These are phyloP conservation scores for Boletus sp. DNA, from an alignment of 1,284 basidiomycete genomes.

Conservation along the genomic window DNA sequence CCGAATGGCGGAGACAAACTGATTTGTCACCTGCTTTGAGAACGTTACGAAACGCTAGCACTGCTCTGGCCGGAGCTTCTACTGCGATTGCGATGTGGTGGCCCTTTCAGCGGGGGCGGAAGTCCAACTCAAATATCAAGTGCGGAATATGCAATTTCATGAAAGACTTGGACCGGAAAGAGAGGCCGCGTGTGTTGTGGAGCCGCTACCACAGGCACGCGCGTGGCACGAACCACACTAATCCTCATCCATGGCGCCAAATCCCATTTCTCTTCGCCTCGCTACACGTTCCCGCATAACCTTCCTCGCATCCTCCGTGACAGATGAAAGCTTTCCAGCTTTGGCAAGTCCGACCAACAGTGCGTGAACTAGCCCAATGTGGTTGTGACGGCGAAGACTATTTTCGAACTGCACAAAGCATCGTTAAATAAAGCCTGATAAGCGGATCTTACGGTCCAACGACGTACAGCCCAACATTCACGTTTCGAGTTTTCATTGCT, in stretches of 20 bases:
- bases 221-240: slow-evolving; percentile 12
- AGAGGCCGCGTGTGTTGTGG: slow-evolving; percentile 1
- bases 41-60: slow-evolving; percentile 2
- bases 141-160: slow-evolving; percentile 10
- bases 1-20: neutral
- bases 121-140: slow-evolving; percentile 4
- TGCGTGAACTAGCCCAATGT: slow-evolving; percentile 74
- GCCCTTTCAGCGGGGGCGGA: neutral
- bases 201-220: slow-evolving; percentile 3
- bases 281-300: slow-evolving; percentile 31
- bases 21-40: no score
- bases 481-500: slow-evolving; percentile 76
- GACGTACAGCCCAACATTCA: slow-evolving; percentile 73
- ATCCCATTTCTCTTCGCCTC: slow-evolving; percentile 27
- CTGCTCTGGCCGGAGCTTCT: slow-evolving; percentile 8
- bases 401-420: slow-evolving; percentile 67
- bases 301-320: slow-evolving; percentile 40
- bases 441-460: slow-evolving; percentile 10
- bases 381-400: slow-evolving; percentile 76
- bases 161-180: slow-evolving; percentile 1
- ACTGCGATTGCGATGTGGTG: slow-evolving; percentile 3
- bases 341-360: slow-evolving; percentile 67
- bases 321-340: slow-evolving; percentile 50
- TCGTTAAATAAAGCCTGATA: neutral
- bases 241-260: slow-evolving; percentile 31